Conservation (phyloP, 2,329 filamentous ascomycete species). For the Emydomyces testavorans region DNA sequence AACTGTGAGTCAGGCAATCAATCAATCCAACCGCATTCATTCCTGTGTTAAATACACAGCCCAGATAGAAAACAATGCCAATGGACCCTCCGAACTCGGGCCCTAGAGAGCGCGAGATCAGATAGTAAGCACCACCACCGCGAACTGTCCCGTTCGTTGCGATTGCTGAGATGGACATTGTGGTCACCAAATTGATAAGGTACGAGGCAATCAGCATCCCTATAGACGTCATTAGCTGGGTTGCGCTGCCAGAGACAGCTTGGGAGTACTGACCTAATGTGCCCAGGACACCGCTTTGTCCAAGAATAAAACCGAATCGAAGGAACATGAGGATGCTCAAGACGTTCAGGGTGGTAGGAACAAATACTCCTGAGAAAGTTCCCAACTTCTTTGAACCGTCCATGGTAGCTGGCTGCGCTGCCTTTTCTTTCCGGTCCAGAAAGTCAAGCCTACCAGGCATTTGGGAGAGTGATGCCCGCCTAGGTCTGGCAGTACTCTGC, state of each 20-base stretch:
- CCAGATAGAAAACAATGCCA: conserved; percentile 78
- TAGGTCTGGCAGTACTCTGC: conserved; percentile 8
- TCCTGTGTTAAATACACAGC: conserved; percentile 75
- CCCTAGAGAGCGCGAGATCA: conserved; percentile 74
- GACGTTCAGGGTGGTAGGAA: conserved; percentile 80
- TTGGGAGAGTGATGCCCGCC: conserved; percentile 16
- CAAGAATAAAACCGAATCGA: conserved; percentile 73
- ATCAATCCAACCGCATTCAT: conserved; percentile 80
- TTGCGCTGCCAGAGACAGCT: conserved; percentile 1
- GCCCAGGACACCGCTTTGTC: conserved; percentile 65
- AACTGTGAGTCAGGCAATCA: conserved; percentile 67
- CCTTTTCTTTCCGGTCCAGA: conserved; percentile 26
- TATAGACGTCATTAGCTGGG: conserved; percentile 29
- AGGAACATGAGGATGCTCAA: conserved; percentile 88
- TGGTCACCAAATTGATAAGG: conserved; percentile 69
- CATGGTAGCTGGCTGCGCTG: conserved; percentile 20
- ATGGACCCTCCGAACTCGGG: conserved; percentile 85
- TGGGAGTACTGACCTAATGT: conserved; percentile 53
- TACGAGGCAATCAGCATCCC: conserved; percentile 66
- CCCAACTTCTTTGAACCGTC: conserved; percentile 52
- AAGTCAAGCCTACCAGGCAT: conserved; percentile 15
- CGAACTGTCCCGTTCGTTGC: conserved; percentile 82
- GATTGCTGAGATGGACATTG: conserved; percentile 75
- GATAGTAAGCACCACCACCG: conserved; percentile 76
- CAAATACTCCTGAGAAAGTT: conserved; percentile 67